Percentiles rank a stretch among this genome's conserved stretches.
These are phyloP conservation scores for Fraxinus xanthoxyloides DNA, from an alignment of 305 asterid genomes.

Conservation along the genomic window DNA sequence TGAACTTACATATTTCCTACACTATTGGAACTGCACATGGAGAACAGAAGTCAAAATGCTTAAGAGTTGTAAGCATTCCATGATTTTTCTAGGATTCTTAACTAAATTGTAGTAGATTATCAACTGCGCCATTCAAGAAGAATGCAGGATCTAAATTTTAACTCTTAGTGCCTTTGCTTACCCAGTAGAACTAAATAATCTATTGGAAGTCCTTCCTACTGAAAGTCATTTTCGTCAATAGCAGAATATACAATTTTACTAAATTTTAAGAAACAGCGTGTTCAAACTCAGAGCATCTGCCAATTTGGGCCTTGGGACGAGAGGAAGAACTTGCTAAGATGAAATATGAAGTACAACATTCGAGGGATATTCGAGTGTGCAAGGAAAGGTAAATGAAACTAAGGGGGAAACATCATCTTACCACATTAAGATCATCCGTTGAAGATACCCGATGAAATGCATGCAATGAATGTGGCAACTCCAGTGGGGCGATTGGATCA, in stretches of 20 bases:
- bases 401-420: conserved; percentile 20
- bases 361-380: neutral
- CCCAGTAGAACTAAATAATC: neutral
- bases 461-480: conserved; percentile 93
- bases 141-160: neutral
- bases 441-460: conserved; percentile 67
- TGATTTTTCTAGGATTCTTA: neutral
- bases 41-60: neutral
- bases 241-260: neutral
- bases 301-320: neutral
- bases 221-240: neutral
- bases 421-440: conserved; percentile 67
- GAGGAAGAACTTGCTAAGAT: neutral
- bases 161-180: neutral
- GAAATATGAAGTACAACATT: neutral
- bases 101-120: neutral
- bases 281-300: neutral
- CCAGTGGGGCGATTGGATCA: conserved; percentile 88
- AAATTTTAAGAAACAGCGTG: neutral
- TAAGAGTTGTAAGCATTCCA: neutral
- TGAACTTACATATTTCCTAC: neutral
- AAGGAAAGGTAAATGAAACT: neutral
- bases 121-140: neutral
- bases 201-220: neutral
- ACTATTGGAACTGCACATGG: neutral